Percentiles rank a stretch among this genome's conserved stretches.
Conservation (phyloP, 805 yeast species). For the Candida bentonensis region DNA sequence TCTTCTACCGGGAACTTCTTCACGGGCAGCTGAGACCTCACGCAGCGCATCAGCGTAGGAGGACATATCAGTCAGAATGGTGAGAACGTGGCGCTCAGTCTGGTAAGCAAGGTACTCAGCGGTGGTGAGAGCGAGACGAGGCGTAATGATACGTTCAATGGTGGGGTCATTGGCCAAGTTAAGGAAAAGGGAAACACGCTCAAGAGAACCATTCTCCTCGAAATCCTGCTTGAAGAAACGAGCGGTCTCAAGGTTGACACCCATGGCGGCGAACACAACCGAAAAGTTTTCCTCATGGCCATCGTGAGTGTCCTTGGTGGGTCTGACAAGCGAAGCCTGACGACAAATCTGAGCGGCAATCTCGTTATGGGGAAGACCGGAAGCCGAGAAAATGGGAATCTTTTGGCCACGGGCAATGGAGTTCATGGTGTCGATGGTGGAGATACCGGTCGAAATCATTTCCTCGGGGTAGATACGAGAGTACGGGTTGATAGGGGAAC, state of each 20-base stretch:
- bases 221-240: slow-evolving; percentile 98
- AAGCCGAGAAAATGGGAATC: slow-evolving; percentile 97
- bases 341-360: slow-evolving; percentile 99
- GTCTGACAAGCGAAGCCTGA: slow-evolving; percentile 98
- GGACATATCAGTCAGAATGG: slow-evolving; percentile 97
- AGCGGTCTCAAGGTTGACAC: slow-evolving; percentile 97
- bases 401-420: slow-evolving; percentile 99
- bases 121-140: slow-evolving; percentile 95
- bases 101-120: slow-evolving; percentile 98
- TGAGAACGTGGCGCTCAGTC: slow-evolving; percentile 97
- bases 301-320: slow-evolving; percentile 98
- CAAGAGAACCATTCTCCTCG: slow-evolving; percentile 97
- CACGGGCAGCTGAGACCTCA: slow-evolving; percentile 99
- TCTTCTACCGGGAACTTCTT: slow-evolving; percentile 99
- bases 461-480: slow-evolving; percentile 99
- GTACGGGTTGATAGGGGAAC: slow-evolving; percentile 96
- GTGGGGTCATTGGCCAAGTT: slow-evolving; percentile 99
- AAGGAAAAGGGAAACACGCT: slow-evolving; percentile 91
- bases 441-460: slow-evolving; percentile 98
- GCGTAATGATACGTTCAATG: slow-evolving; percentile 97
- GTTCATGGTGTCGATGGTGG: slow-evolving; percentile 98
- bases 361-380: slow-evolving; percentile 98
- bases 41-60: slow-evolving; percentile 99
- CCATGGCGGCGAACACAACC: slow-evolving; percentile 99
- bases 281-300: slow-evolving; percentile 99